A percentile compares a stretch with the other conserved stretches of the same genome.
phyloP scores from a whole-genome alignment of 1,139 yeast species.

The Candida labiduridarum region DNA sequence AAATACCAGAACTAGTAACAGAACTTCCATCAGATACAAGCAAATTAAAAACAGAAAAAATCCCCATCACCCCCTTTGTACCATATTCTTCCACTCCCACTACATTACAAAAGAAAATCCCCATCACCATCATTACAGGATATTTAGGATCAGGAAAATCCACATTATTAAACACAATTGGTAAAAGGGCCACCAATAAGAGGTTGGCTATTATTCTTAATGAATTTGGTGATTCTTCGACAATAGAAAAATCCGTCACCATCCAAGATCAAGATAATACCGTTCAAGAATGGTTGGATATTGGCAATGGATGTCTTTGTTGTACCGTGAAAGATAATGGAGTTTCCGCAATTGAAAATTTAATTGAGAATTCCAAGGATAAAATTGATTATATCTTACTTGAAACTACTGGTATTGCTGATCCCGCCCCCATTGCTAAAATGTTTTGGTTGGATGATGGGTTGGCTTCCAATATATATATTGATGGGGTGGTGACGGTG shows the following conservation, averaged over 20 bases:
- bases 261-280: conserved; percentile 61
- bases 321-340: conserved; percentile 96
- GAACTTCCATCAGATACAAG: conserved; percentile 25
- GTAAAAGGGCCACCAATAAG: conserved; percentile 65
- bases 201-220: conserved; percentile 87
- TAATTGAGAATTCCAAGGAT: conserved; percentile 71
- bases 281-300: conserved; percentile 92
- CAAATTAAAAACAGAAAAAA: conserved; percentile 10
- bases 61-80: conserved; percentile 5
- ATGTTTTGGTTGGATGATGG: conserved; percentile 99
- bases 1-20: conserved; percentile 55
- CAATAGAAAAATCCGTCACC: conserved; percentile 84
- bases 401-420: conserved; percentile 98
- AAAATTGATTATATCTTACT: conserved; percentile 84
- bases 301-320: conserved; percentile 95
- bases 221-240: conserved; percentile 88
- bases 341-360: conserved; percentile 87
- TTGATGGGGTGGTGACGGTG: conserved; percentile 94
- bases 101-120: conserved; percentile 54
- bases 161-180: conserved; percentile 75
- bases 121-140: conserved; percentile 92
- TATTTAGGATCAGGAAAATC: conserved; percentile 95
- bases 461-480: conserved; percentile 75
- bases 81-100: conserved; percentile 15
- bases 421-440: conserved; percentile 93